Evolutionary conservation across 1,284 basidiomycete genomes (phyloP).

Genomic region (Boletus smithii): DNA sequence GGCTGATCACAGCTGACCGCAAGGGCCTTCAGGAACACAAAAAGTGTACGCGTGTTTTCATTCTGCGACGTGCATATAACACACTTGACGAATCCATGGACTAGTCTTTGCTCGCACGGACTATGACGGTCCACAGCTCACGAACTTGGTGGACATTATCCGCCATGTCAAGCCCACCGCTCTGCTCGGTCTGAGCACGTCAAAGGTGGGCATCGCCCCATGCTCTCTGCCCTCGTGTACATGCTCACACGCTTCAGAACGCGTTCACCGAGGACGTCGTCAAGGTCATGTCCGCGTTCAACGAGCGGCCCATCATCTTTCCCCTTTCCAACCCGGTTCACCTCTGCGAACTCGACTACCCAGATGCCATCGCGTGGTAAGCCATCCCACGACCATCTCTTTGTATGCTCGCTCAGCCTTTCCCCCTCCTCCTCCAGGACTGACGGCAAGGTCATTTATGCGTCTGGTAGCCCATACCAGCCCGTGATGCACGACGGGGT

Average conservation of each 20-base stretch:
- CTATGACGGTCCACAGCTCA: conserved; percentile 60
- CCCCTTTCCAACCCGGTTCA: conserved; percentile 80
- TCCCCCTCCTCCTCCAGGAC: conserved; percentile 40
- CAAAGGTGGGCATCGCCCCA: conserved; percentile 41
- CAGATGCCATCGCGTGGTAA: conserved; percentile 68
- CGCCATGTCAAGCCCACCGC: conserved; percentile 80
- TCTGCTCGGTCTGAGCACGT: conserved; percentile 76
- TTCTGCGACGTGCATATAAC: background rate
- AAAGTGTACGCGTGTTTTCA: conserved; percentile 41
- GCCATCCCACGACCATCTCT: background rate
- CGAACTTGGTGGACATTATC: conserved; percentile 67
- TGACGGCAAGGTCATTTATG: conserved; percentile 68
- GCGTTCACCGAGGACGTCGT: conserved; percentile 75
- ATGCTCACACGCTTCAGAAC: conserved; percentile 37
- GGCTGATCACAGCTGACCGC: conserved; percentile 65
- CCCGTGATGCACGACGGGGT: conserved; percentile 50
- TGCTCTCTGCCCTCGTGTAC: background rate
- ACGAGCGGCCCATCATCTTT: conserved; percentile 79
- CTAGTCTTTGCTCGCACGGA: conserved; percentile 71
- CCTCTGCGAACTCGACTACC: conserved; percentile 67
- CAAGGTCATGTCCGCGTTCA: conserved; percentile 66
- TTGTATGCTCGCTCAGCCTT: conserved; percentile 1
- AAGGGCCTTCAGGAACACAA: conserved; percentile 73
- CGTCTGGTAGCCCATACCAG: conserved; percentile 78
- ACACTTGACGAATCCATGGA: background rate